These are phyloP conservation scores for Bifiguratus adelaidae DNA, from an alignment of 192 early-diverging fungal species.

Conservation along the genomic window DNA sequence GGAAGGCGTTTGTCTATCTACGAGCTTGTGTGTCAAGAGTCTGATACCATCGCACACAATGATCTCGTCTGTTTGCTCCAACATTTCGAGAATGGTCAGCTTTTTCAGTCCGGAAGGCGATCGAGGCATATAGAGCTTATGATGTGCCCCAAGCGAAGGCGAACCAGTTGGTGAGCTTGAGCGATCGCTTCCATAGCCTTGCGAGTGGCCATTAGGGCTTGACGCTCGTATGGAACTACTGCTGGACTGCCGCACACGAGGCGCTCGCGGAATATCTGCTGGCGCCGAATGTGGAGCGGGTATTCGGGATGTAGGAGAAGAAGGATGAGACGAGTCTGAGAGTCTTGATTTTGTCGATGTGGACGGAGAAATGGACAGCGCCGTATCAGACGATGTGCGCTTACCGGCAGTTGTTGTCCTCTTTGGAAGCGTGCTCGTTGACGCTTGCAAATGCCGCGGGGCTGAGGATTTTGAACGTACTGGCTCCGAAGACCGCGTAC, in stretches of 20 bases:
- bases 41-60: not conserved
- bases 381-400: not conserved
- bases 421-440: too few relatives aligned
- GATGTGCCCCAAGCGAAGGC: too few relatives aligned
- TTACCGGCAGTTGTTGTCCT: too few relatives aligned
- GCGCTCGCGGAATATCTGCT: not conserved
- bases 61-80: not conserved
- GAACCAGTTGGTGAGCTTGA: too few relatives aligned
- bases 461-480: too few relatives aligned
- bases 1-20: too few relatives aligned
- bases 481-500: too few relatives aligned
- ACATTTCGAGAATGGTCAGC: not conserved
- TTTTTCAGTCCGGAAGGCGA: too few relatives aligned
- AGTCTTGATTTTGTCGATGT: not conserved
- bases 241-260: not conserved
- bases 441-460: too few relatives aligned
- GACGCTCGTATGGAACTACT: conserved; percentile 4
- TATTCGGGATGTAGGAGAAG: conserved; percentile 2
- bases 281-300: conserved; percentile 7
- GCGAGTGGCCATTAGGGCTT: too few relatives aligned
- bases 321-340: not conserved
- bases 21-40: not conserved
- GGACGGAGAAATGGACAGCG: not conserved
- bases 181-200: too few relatives aligned
- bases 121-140: too few relatives aligned